Evolutionary conservation across 1,139 yeast genomes (phyloP), one percentile per base, ranked within the genome.

Genomic region (Saccharomyces hybrid): DNA sequence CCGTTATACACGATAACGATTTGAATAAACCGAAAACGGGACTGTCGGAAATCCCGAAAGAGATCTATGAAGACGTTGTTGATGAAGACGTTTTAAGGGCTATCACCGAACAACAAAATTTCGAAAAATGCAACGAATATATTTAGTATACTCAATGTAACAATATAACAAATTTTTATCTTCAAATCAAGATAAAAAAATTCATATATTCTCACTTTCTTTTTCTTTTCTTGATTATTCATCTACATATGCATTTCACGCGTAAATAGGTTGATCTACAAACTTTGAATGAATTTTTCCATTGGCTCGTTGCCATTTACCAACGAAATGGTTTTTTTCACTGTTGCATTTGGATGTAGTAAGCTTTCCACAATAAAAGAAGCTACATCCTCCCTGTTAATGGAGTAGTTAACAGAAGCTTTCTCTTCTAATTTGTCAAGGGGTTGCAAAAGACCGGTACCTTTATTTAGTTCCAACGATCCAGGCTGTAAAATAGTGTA

Each of bases 31-130:
- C 75, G 5, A 58, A 55, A 26, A 86, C 95, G 0, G 96, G 96
- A 0, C 75, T 90, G 60, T 71, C 71, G 3, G 74, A 77, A 54
- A 82, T 90, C 0, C 81, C 86, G 1, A 64, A 71, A 14, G 82
- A 78, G 14, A 65, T 88, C 1, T 84, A 83, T 60, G 82, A 78
- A 23, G 85, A 76, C 42, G 70, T 80, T 27, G 79, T 79, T 7
- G 84, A 81, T 54, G 85, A 79, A 49, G 82, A 82, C 3, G 74
- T 80, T 13, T 78, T 76, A 64, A 61, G 72, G 44, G 95, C 91
- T 1, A 86, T 89, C 54, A 63, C 79, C 52, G 78, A 76, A 48
- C 97, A 89, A 68, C 86, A 84, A 63, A 70, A 71, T 47, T 75
- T 75, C 54, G 96, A 88, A 68, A 62, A 51, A 14, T 27, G 5